phyloP scores from a whole-genome alignment of 371 early-diverging fungal genomes.

The Mucor piriformis region DNA sequence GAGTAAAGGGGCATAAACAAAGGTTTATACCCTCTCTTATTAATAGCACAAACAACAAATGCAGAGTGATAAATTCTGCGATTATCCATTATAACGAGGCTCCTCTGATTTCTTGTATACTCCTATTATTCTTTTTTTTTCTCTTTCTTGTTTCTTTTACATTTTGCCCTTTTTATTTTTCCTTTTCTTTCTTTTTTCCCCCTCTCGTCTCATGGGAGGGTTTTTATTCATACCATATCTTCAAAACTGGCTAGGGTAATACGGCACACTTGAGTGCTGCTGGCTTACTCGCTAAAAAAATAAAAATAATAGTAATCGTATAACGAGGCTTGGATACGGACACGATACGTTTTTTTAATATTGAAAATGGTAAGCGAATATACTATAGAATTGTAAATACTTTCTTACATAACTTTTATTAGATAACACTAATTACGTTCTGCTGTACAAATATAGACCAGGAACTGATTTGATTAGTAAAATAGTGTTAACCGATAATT shows the following conservation, averaged over 20 bases:
- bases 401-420: too few relatives aligned
- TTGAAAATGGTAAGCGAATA: slow-evolving; percentile 3
- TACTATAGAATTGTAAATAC: slow-evolving; percentile 5
- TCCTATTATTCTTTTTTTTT: slow-evolving; percentile 1
- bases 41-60: slow-evolving; percentile 15
- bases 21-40: slow-evolving; percentile 13
- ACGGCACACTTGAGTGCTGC: slow-evolving; percentile 6
- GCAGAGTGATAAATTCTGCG: slow-evolving; percentile 10
- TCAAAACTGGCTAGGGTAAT: slow-evolving; percentile 9
- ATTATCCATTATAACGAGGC: slow-evolving; percentile 11
- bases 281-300: background rate
- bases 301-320: background rate
- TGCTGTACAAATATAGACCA: slow-evolving; percentile 6
- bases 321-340: slow-evolving; percentile 8
- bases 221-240: slow-evolving; percentile 9
- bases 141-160: background rate
- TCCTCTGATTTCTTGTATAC: background rate
- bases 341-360: slow-evolving; percentile 1
- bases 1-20: slow-evolving; percentile 20
- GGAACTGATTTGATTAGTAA: slow-evolving; percentile 18
- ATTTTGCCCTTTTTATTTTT: background rate
- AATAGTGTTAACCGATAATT: slow-evolving; percentile 5
- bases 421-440: background rate
- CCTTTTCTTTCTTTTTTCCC: background rate
- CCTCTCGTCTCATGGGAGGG: slow-evolving; percentile 7